Conservation (phyloP, 164 flowering plant species). For the Cinnamomum micranthum region DNA sequence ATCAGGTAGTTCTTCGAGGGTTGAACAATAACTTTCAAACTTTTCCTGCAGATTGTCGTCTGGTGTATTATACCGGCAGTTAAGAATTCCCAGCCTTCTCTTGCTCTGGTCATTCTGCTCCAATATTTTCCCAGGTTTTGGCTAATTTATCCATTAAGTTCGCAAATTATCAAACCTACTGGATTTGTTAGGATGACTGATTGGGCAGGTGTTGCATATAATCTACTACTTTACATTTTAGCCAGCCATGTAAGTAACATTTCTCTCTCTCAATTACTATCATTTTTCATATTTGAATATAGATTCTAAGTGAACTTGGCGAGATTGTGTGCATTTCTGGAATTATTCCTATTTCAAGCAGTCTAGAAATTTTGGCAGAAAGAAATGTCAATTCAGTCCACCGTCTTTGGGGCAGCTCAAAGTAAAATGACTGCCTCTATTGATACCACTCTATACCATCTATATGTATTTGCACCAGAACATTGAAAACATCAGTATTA, state of each 20-base stretch:
- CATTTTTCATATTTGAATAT: no score
- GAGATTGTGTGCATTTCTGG: no score
- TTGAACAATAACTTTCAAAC: neutral
- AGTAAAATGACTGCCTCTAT: no score
- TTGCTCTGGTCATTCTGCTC: constrained; percentile 72
- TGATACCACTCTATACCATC: no score
- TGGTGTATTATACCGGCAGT: constrained; percentile 85
- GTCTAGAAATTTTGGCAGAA: no score
- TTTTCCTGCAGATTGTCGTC: constrained; percentile 64
- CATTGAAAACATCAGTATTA: no score
- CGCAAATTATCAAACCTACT: constrained; percentile 41
- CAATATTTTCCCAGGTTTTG: constrained; percentile 91
- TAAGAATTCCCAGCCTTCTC: constrained; percentile 49
- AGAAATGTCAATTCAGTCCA: no score
- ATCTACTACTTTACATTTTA: neutral
- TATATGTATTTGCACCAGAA: no score
- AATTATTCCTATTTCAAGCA: no score
- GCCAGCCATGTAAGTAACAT: neutral
- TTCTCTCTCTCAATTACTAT: no score
- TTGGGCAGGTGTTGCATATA: neutral
- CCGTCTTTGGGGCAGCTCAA: no score
- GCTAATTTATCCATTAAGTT: constrained; percentile 83
- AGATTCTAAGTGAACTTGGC: no score
- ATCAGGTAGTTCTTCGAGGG: neutral
- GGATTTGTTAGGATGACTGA: neutral